Percentiles rank a stretch among this genome's conserved stretches.
Evolutionary conservation across 164 flowering plant genomes (phyloP).

Genomic region (Santalum album): DNA sequence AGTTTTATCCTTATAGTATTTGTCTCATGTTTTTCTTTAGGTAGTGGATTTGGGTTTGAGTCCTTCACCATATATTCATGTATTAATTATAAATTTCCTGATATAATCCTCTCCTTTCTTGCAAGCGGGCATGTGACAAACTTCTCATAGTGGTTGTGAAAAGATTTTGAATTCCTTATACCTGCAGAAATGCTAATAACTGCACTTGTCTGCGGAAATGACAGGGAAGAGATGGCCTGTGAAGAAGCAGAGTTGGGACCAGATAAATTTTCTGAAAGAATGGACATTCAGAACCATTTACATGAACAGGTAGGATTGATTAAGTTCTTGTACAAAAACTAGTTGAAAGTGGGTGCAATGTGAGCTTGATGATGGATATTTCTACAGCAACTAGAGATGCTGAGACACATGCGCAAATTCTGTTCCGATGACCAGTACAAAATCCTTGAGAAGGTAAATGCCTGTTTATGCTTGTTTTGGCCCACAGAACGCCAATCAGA

Average conservation of each 20-base stretch:
- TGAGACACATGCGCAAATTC: slow-evolving; percentile 70
- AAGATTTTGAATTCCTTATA: too few species aligned
- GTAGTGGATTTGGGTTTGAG: too few species aligned
- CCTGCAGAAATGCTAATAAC: not conserved
- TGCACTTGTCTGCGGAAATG: slow-evolving; percentile 3
- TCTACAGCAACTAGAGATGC: slow-evolving; percentile 87
- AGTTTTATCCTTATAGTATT: too few species aligned
- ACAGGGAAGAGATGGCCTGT: slow-evolving; percentile 88
- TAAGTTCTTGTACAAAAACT: not conserved
- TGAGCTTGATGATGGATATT: not conserved
- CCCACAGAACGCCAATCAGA: too few species aligned
- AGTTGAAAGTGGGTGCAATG: slow-evolving; percentile 1
- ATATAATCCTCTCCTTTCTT: too few species aligned
- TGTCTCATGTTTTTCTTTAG: too few species aligned
- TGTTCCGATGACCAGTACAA: slow-evolving; percentile 67
- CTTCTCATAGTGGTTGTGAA: too few species aligned
- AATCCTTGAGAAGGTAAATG: slow-evolving; percentile 62
- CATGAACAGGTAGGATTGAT: slow-evolving; percentile 51
- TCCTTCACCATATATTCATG: too few species aligned
- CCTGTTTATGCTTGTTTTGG: too few species aligned
- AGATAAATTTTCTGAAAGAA: slow-evolving; percentile 61
- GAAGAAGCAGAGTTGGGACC: slow-evolving; percentile 91
- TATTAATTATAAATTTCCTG: too few species aligned
- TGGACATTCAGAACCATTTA: slow-evolving; percentile 40
- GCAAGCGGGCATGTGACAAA: too few species aligned